Percentiles rank a stretch among this genome's conserved stretches.
Conservation (phyloP, 768 basidiomycete species). For the Podaxis sp. region DNA sequence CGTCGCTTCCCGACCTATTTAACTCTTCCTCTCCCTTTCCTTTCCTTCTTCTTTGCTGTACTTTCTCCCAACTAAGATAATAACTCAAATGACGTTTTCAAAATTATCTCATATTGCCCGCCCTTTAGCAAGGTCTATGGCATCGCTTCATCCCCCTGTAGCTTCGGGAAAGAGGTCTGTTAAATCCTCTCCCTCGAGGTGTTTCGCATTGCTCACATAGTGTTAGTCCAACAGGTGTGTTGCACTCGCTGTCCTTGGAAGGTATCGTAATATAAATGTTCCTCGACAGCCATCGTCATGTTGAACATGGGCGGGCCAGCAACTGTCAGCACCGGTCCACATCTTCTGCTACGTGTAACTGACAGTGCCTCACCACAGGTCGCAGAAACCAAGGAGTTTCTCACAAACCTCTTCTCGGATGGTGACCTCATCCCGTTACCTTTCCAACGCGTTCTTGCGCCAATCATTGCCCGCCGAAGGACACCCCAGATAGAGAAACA, state of each 20-base stretch:
- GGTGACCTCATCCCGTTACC: constrained; percentile 94
- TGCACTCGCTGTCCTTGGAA: not conserved
- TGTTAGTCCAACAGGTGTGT: constrained; percentile 62
- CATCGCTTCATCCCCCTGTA: constrained; percentile 12
- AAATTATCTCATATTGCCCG: constrained; percentile 23
- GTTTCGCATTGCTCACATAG: not conserved
- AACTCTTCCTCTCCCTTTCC: constrained; percentile 9
- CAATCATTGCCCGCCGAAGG: constrained; percentile 83
- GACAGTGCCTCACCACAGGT: constrained; percentile 50
- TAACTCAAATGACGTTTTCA: constrained; percentile 10
- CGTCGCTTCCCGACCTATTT: not conserved
- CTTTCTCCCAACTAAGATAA: constrained; percentile 10
- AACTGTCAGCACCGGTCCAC: constrained; percentile 53
- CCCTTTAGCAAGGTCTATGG: constrained; percentile 19
- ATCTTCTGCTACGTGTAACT: constrained; percentile 11
- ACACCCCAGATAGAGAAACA: constrained; percentile 94
- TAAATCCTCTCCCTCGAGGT: not conserved
- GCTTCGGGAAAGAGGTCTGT: constrained; percentile 25
- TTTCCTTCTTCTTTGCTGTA: constrained; percentile 20
- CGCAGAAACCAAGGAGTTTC: constrained; percentile 88
- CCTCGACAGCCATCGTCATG: constrained; percentile 77
- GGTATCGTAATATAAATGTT: not conserved
- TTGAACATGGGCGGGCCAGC: constrained; percentile 99
- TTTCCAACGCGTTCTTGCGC: constrained; percentile 85
- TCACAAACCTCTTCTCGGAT: constrained; percentile 89